These are phyloP conservation scores for Macroventuria anomochaeta DNA, from an alignment of 2,329 filamentous ascomycete species.

Conservation along the genomic window DNA sequence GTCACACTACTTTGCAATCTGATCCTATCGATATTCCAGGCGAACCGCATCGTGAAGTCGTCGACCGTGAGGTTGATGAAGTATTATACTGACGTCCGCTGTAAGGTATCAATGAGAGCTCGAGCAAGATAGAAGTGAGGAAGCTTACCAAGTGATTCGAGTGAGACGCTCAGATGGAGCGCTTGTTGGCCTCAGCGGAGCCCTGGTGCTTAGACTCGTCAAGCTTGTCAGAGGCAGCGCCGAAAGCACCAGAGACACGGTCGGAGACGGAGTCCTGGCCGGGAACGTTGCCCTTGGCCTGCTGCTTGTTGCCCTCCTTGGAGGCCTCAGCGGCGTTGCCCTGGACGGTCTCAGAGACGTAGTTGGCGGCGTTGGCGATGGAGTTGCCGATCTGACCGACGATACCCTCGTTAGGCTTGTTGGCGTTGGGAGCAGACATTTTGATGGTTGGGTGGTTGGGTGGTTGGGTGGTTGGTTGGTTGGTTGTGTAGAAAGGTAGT, in stretches of 20 bases:
- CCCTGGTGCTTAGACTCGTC: constrained; percentile 60
- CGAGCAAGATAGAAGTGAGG: too few relatives aligned
- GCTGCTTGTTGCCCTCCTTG: constrained; percentile 73
- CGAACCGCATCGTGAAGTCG: constrained; percentile 13
- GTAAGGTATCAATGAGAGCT: background rate
- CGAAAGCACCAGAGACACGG: constrained; percentile 61
- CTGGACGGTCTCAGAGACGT: constrained; percentile 70
- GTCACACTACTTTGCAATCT: constrained; percentile 16
- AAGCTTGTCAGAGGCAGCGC: constrained; percentile 60
- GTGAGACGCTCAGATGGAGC: constrained; percentile 34
- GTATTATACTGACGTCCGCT: constrained; percentile 15
- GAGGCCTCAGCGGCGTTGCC: constrained; percentile 61
- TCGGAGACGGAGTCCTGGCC: constrained; percentile 48
- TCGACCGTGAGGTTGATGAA: constrained; percentile 3
- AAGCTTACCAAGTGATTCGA: constrained; percentile 14
- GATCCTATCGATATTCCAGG: constrained; percentile 13
- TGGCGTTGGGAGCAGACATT: constrained; percentile 55
- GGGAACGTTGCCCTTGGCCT: constrained; percentile 65
- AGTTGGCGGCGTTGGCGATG: constrained; percentile 67
- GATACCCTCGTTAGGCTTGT: constrained; percentile 54
- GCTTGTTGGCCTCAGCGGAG: constrained; percentile 59
- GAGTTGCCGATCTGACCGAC: constrained; percentile 51
- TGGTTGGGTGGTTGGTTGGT: constrained; percentile 20
- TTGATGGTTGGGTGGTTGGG: constrained; percentile 32
- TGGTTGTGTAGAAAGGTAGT: constrained; percentile 17